These are phyloP conservation scores for Amphibolis antarctica DNA, from an alignment of 106 monocot genomes.

Conservation along the genomic window DNA sequence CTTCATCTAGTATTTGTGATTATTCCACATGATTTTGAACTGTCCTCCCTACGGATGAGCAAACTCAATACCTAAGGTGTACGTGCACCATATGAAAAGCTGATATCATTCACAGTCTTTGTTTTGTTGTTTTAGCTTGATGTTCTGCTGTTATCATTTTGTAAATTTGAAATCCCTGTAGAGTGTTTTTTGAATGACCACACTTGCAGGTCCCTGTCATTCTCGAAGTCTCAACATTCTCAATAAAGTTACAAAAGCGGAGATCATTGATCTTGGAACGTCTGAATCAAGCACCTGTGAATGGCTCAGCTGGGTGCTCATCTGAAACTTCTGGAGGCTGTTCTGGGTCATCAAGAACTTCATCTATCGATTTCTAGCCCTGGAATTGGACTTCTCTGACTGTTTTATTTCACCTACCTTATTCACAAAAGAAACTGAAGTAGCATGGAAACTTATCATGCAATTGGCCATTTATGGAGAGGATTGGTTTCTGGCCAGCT, in stretches of 20 bases:
- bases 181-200: not conserved
- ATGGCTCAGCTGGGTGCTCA: slow-evolving; percentile 60
- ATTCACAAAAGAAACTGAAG: no score
- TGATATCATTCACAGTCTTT: no score
- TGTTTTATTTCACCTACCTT: no score
- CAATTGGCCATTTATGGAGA: no score
- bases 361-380: slow-evolving; percentile 2
- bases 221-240: slow-evolving; percentile 70
- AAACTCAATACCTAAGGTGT: no score
- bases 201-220: slow-evolving; percentile 60
- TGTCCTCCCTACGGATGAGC: no score
- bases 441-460: no score
- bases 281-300: slow-evolving; percentile 91
- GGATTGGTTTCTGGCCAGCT: no score
- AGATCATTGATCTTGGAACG: slow-evolving; percentile 65
- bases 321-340: slow-evolving; percentile 27
- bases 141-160: not conserved
- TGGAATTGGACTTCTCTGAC: no score
- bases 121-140: not conserved
- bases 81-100: no score
- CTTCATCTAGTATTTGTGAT: no score
- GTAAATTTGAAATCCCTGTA: not conserved
- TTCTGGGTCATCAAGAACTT: slow-evolving; percentile 3
- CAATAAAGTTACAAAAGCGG: slow-evolving; percentile 58
- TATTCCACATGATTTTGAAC: no score